These are phyloP conservation scores for Candida dubliniensis DNA, from an alignment of 1,139 yeast species.

Conservation along the genomic window DNA sequence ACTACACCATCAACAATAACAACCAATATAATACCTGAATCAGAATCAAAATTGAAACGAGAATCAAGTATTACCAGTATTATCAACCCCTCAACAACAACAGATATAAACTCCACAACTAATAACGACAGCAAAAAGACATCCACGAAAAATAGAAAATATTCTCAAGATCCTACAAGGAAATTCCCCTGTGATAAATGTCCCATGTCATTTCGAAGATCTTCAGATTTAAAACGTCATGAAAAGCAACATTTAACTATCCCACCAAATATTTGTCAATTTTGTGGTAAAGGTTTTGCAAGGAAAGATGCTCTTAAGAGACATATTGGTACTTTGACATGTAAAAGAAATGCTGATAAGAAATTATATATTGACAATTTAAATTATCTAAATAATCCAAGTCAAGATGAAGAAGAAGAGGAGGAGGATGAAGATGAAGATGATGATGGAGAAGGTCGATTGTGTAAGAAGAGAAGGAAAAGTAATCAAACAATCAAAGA, in stretches of 20 bases:
- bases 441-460: slow-evolving; percentile 5
- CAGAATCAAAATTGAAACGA: slow-evolving; percentile 10
- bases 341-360: slow-evolving; percentile 64
- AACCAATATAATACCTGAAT: no score
- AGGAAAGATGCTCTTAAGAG: slow-evolving; percentile 77
- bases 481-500: no score
- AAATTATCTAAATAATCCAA: slow-evolving; percentile 20
- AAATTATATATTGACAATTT: slow-evolving; percentile 40
- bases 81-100: slow-evolving; percentile 3
- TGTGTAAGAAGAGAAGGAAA: not conserved
- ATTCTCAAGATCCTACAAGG: slow-evolving; percentile 21
- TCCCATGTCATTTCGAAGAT: slow-evolving; percentile 56
- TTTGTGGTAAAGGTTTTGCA: slow-evolving; percentile 81
- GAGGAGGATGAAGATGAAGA: slow-evolving; percentile 7
- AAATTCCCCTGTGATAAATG: slow-evolving; percentile 51
- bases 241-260: slow-evolving; percentile 57
- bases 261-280: slow-evolving; percentile 69
- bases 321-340: slow-evolving; percentile 70
- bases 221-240: slow-evolving; percentile 66
- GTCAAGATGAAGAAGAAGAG: slow-evolving; percentile 2
- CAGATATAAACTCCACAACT: slow-evolving; percentile 11
- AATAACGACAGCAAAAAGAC: slow-evolving; percentile 11
- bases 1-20: no score
- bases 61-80: not conserved
- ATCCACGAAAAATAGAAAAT: not conserved